phyloP scores from a whole-genome alignment of 352 stramenopile species.

The Phytophthora multivora region DNA sequence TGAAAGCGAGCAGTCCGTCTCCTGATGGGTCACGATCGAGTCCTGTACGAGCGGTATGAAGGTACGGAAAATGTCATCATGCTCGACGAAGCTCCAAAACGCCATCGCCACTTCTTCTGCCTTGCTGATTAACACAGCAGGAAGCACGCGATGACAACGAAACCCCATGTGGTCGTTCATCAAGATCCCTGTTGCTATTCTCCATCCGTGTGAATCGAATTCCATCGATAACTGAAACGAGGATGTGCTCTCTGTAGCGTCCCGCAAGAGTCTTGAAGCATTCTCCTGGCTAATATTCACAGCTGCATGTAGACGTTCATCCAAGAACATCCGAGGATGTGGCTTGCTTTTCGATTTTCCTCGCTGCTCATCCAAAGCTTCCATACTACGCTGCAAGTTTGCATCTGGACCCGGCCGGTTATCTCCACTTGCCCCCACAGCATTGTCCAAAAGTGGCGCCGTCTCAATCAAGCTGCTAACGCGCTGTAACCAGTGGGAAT shows the following conservation, averaged over 20 bases:
- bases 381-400: slow-evolving; percentile 2
- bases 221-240: slow-evolving; percentile 40
- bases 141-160: slow-evolving; percentile 43
- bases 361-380: slow-evolving; percentile 37
- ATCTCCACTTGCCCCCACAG: neutral
- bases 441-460: slow-evolving; percentile 53
- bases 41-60: slow-evolving; percentile 65
- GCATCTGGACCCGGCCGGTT: neutral
- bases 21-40: slow-evolving; percentile 39
- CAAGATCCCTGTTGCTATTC: slow-evolving; percentile 43
- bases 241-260: slow-evolving; percentile 1
- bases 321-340: slow-evolving; percentile 40
- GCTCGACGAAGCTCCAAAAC: slow-evolving; percentile 56
- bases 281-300: slow-evolving; percentile 39
- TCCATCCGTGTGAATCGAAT: slow-evolving; percentile 54
- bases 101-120: slow-evolving; percentile 42
- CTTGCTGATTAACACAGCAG: slow-evolving; percentile 2
- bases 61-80: slow-evolving; percentile 66
- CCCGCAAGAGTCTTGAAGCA: slow-evolving; percentile 41
- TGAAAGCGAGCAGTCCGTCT: slow-evolving; percentile 30
- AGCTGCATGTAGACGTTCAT: slow-evolving; percentile 32
- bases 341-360: slow-evolving; percentile 8
- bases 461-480: slow-evolving; percentile 55
- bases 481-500: slow-evolving; percentile 52
- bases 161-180: slow-evolving; percentile 52